These are phyloP conservation scores for Diversispora eburnea DNA, from an alignment of 192 early-diverging fungal species.

Conservation along the genomic window DNA sequence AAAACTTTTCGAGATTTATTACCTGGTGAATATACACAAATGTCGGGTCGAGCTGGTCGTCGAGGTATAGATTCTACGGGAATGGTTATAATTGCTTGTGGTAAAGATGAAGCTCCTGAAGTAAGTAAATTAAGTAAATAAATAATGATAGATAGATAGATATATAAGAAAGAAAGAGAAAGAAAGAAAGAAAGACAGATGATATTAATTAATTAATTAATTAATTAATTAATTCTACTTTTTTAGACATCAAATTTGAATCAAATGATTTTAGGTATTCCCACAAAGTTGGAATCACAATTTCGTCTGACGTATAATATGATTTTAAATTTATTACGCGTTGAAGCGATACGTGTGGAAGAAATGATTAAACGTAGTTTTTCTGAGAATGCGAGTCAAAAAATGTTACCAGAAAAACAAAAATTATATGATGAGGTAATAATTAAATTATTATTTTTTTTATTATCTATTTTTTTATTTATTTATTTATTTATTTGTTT, in stretches of 20 bases:
- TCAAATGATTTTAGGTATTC: conserved; percentile 80
- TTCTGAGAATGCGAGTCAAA: conserved; percentile 87
- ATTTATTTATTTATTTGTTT: not conserved
- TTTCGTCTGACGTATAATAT: conserved; percentile 98
- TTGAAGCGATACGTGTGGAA: conserved; percentile 91
- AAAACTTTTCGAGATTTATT: conserved; percentile 73
- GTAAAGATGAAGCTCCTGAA: conserved; percentile 5
- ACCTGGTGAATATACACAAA: conserved; percentile 95
- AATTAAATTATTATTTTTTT: not conserved
- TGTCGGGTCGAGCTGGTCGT: conserved; percentile 96
- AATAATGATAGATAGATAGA: not conserved
- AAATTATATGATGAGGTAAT: conserved; percentile 60
- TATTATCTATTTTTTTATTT: not conserved
- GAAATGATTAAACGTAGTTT: conserved; percentile 99
- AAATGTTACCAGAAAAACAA: conserved; percentile 79
- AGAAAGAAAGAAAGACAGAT: not conserved
- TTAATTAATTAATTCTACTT: not conserved
- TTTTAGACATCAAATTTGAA: conserved; percentile 51
- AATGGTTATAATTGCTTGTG: conserved; percentile 81
- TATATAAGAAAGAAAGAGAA: not conserved
- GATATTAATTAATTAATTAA: not conserved
- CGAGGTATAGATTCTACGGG: conserved; percentile 91
- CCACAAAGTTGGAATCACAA: conserved; percentile 89
- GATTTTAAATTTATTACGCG: conserved; percentile 94
- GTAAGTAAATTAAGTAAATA: conserved; percentile 27